Evolutionary conservation across 371 early-diverging fungal genomes (phyloP).

Genomic region (Haplosporangium sp.): DNA sequence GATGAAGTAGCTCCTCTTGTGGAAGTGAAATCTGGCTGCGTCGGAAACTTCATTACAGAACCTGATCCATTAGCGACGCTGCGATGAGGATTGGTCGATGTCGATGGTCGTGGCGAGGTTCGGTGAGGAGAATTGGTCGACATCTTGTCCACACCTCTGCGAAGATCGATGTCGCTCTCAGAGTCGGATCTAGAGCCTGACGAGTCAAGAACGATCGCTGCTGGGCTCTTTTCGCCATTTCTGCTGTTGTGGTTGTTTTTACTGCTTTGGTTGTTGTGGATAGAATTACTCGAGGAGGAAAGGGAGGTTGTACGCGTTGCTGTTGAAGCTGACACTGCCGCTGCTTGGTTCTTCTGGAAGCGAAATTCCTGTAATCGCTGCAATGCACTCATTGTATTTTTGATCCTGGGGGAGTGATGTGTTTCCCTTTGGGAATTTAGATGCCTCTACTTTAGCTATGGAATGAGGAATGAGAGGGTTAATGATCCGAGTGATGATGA

Average conservation of each 20-base stretch:
- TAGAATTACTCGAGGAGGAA: neutral
- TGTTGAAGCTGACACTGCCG: neutral
- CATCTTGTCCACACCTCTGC: constrained; percentile 27
- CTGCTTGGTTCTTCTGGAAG: constrained; percentile 38
- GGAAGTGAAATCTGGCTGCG: neutral
- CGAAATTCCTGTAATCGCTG: constrained; percentile 47
- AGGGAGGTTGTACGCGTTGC: neutral
- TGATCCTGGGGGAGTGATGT: neutral
- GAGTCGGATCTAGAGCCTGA: constrained; percentile 21
- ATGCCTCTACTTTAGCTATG: too few relatives aligned
- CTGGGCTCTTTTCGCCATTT: neutral
- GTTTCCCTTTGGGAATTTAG: too few relatives aligned
- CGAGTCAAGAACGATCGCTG: constrained; percentile 2
- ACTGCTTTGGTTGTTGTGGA: constrained; percentile 2
- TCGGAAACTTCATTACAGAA: too few relatives aligned
- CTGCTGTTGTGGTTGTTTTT: constrained; percentile 15
- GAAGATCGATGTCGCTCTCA: constrained; percentile 33
- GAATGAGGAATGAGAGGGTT: neutral
- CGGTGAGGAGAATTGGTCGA: constrained; percentile 24
- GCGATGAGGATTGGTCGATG: neutral
- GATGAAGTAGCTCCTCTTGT: neutral
- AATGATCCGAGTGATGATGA: neutral
- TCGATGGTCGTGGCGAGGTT: constrained; percentile 7
- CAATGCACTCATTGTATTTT: constrained; percentile 38
- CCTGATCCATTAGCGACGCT: constrained; percentile 6